Evolutionary conservation across 176 grass and related monocot species (phyloP), one percentile per base, ranked within the genome.

Genomic region (Canna indica): DNA sequence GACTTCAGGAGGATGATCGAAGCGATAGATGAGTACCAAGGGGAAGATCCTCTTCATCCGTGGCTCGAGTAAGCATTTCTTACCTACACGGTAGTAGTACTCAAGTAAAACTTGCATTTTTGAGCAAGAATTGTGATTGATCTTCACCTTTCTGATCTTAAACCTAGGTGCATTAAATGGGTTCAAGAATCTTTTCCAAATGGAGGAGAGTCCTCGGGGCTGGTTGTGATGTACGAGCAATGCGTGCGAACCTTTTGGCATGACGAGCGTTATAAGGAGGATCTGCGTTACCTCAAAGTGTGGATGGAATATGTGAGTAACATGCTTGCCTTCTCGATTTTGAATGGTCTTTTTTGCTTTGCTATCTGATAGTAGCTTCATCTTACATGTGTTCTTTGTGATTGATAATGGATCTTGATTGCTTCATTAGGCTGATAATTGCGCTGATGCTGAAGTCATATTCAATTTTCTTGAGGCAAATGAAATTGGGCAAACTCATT

Each of bases 191-290:
- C 90, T 26, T 99, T 99, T 47, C 94, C 94, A 22, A 81, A 67
- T 1, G 94, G 94, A 0, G 94, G 94, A 10, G 94, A 99, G 56
- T 88, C 75, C 75, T 93, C 94, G 0, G 94, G 90, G 45, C 54
- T 99, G n/a, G 32, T 99, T 61, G 90, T 93, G 60, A 85, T 99
- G 60, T 99, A 99, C 29, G 94, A 99, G 84, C 94, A 93, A 78
- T 99, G 94, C 28, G 84, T 99, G 25, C 86, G 94, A 18, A 53
- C 79, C 30, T 93, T 99, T 69, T 99, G 94, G 90, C 90, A 93
- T 24, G 84, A 93, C 10, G 58, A 81, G 59, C 82, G 82, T 52
- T 99, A 99, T 84, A 90, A 81, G 75, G 66, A 90, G 29, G 94
- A 99, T 73, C 79, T 99, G 59, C 94, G 86, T 28, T 99, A 93